Evolutionary conservation across 75 land plant genomes (phyloP), one percentile per base, ranked within the genome.

Genomic region (Selaginella moellendorffii): DNA sequence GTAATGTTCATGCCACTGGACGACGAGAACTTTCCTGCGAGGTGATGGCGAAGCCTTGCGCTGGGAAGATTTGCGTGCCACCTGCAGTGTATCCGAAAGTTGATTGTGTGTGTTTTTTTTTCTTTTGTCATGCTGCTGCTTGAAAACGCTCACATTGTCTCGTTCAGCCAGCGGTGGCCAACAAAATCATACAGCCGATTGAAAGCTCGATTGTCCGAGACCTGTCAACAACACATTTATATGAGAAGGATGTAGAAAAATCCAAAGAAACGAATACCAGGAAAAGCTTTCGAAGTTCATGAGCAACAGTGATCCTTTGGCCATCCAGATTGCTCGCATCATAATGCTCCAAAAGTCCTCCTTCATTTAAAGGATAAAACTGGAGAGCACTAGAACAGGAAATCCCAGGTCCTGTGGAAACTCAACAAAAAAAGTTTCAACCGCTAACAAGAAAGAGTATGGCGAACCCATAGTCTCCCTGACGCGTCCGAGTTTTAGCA

Each of bases 191-290:
- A 76, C 8, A 76, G 62, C 20, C 75, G 75, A 68, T 76, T 68
- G 71, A 76, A 76, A 20, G 75, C 78, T 62, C 31, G 46, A 28
- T 76, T 76, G 22, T 76, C 78, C 27, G 78, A 76, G 54, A 76
- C 78, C 78, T 76, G 70, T 17, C 14, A 28, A 8, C 9, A 58
- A 58, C 10, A 10, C 18, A 46, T 18, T 10, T 46, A 18, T 46
- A 46, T 46, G 18, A 46, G 52, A 46, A 46, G 52, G 14, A 46
- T 10, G 10, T 10, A 46, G 52, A 10, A 46, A 46, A 10, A 46
- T 46, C 18, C 14, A 46, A 10, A 18, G 18, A 10, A 46, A 46
- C 14, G 14, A 46, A 46, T 72, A 72, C 74, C 74, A 72, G 36
- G 29, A 72, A 72, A 18, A 67, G 31, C 70, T 72, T 72, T 31